A percentile compares a stretch with the other conserved stretches of the same genome.
Evolutionary conservation across 345 rosid species (phyloP).

Genomic region (Triadica sebifera): DNA sequence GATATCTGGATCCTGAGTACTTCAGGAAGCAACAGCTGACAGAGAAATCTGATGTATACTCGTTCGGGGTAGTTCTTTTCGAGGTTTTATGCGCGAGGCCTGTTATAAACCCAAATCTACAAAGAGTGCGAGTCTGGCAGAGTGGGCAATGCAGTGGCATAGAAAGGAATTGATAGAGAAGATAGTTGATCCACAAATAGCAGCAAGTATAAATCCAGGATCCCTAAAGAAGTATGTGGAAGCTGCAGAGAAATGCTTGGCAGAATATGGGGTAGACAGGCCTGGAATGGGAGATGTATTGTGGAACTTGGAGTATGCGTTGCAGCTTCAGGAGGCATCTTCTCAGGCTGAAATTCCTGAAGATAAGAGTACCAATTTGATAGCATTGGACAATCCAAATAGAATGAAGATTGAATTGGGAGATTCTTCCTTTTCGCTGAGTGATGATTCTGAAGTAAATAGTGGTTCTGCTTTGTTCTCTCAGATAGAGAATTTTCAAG

Average conservation of each 20-base stretch:
- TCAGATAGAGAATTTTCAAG: conserved; percentile 29
- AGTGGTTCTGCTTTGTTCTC: conserved; percentile 28
- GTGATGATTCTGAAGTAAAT: conserved; percentile 27
- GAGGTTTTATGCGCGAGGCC: conserved; percentile 81
- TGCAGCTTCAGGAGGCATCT: conserved; percentile 73
- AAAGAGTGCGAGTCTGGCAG: conserved; percentile 73
- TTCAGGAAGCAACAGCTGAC: conserved; percentile 80
- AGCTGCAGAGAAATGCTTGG: conserved; percentile 84
- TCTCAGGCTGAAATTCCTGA: conserved; percentile 36
- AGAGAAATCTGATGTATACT: conserved; percentile 84
- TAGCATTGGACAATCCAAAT: conserved; percentile 19
- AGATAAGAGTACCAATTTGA: conserved; percentile 34
- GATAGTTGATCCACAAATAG: conserved; percentile 59
- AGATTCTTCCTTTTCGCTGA: neutral
- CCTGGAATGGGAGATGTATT: conserved; percentile 84
- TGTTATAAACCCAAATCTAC: conserved; percentile 54
- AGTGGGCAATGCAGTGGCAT: conserved; percentile 74
- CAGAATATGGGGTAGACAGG: conserved; percentile 76
- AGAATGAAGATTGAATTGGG: neutral
- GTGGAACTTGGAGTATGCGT: conserved; percentile 80
- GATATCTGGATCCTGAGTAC: conserved; percentile 83
- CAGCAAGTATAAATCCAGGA: conserved; percentile 42
- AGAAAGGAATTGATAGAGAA: conserved; percentile 57
- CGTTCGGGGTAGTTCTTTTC: conserved; percentile 79
- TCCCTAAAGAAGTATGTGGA: conserved; percentile 63